phyloP scores from a whole-genome alignment of 148 eudicot genomes.

The Chenopodium formosanum region DNA sequence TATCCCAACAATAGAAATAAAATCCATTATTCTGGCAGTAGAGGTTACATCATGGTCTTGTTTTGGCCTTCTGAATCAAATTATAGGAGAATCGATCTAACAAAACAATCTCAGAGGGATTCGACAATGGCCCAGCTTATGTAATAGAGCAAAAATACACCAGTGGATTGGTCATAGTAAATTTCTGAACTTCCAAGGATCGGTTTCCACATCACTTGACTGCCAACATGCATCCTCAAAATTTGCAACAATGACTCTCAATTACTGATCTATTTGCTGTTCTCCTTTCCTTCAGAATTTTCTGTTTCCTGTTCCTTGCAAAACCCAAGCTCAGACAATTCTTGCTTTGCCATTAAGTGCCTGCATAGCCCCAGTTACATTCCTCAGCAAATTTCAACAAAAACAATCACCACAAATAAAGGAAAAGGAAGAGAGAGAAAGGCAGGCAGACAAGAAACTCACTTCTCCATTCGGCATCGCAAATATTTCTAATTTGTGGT shows the following conservation, averaged over 20 bases:
- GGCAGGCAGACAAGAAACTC: conserved; percentile 23
- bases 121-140: no score
- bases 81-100: background rate
- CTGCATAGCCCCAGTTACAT: conserved; percentile 38
- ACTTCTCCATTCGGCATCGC: conserved; percentile 93
- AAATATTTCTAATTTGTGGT: conserved; percentile 1
- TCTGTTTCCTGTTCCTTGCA: conserved; percentile 38
- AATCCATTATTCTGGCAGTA: background rate
- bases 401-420: no score
- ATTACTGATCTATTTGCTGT: conserved; percentile 22
- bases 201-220: background rate
- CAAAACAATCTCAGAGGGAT: no score
- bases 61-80: background rate
- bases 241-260: conserved; percentile 1
- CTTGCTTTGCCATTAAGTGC: conserved; percentile 96
- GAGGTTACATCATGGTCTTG: background rate
- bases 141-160: background rate
- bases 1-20: no score
- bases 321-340: conserved; percentile 93
- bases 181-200: background rate
- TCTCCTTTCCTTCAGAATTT: conserved; percentile 31
- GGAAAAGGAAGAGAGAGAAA: no score
- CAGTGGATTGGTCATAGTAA: background rate
- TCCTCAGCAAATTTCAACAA: background rate
- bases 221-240: background rate